Percentiles rank a stretch among this genome's conserved stretches.
phyloP scores from a whole-genome alignment of 2,329 filamentous ascomycete species.

The Lasiodiplodia gonubiensis region DNA sequence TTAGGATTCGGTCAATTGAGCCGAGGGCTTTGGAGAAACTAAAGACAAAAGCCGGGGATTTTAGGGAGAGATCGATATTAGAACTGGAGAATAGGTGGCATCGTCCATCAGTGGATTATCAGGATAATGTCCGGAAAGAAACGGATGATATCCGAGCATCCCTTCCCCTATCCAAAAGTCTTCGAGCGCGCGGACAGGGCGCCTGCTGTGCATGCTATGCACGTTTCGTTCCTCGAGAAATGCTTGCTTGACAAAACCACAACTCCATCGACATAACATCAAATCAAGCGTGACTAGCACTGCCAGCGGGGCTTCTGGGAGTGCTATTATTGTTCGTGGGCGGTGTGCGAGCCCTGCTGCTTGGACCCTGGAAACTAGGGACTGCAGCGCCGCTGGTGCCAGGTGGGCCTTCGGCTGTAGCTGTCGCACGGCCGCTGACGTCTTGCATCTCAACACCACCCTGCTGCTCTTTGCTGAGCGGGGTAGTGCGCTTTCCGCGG shows the following conservation, averaged over 20 bases:
- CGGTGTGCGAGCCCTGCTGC: conserved; percentile 16
- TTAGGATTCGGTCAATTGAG: background rate
- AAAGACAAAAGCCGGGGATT: background rate
- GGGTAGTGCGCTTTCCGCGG: conserved; percentile 58
- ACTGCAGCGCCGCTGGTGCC: background rate
- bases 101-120: background rate
- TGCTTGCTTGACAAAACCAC: background rate
- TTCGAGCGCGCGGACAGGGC: background rate
- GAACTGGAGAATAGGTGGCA: background rate
- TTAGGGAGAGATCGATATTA: background rate
- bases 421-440: conserved; percentile 31
- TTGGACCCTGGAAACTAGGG: conserved; percentile 19
- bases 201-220: background rate
- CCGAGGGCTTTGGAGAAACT: background rate
- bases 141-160: background rate
- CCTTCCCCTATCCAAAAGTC: background rate
- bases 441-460: conserved; percentile 74
- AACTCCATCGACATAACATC: conserved; percentile 1
- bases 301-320: conserved; percentile 17
- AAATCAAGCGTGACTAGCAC: conserved; percentile 18
- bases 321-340: conserved; percentile 23
- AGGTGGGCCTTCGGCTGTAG: background rate
- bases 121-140: background rate
- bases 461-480: conserved; percentile 58
- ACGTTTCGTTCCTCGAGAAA: background rate